Evolutionary conservation across 805 yeast species (phyloP).

Genomic region (Cyberlindnera petersonii): DNA sequence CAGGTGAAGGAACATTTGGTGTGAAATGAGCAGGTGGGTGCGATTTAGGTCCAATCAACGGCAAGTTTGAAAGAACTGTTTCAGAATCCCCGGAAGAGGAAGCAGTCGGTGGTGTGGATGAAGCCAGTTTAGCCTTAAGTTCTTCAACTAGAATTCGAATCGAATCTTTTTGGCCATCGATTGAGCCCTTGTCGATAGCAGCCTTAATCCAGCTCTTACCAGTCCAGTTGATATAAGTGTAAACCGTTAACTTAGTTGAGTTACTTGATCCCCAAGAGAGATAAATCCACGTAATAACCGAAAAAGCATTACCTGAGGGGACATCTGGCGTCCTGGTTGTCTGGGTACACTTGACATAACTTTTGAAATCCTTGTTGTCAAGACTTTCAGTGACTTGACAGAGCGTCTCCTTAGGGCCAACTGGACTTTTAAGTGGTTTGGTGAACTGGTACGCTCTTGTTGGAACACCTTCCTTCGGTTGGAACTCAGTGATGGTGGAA

Average conservation of each 20-base stretch:
- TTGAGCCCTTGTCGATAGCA: slow-evolving; percentile 70
- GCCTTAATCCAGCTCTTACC: slow-evolving; percentile 77
- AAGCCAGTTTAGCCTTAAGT: slow-evolving; percentile 24
- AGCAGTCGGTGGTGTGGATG: slow-evolving; percentile 16
- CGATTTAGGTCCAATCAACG: slow-evolving; percentile 33
- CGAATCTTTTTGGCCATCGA: slow-evolving; percentile 66
- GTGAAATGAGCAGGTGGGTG: slow-evolving; percentile 44
- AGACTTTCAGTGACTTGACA: slow-evolving; percentile 61
- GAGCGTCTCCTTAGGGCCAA: slow-evolving; percentile 74
- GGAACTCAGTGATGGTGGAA: slow-evolving; percentile 42
- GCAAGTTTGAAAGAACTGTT: slow-evolving; percentile 21
- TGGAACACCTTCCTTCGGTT: slow-evolving; percentile 26
- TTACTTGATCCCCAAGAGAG: slow-evolving; percentile 62
- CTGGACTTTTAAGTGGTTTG: slow-evolving; percentile 62
- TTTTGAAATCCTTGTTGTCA: slow-evolving; percentile 47
- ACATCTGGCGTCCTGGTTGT: slow-evolving; percentile 72
- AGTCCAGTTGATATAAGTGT: slow-evolving; percentile 62
- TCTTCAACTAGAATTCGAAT: slow-evolving; percentile 44
- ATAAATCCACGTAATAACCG: slow-evolving; percentile 53
- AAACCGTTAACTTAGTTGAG: slow-evolving; percentile 47
- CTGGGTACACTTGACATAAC: slow-evolving; percentile 48
- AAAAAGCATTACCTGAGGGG: slow-evolving; percentile 72
- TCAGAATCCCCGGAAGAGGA: slow-evolving; percentile 15
- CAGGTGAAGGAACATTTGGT: slow-evolving; percentile 44
- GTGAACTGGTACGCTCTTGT: slow-evolving; percentile 52